Evolutionary conservation across 164 flowering plant species (phyloP).

Genomic region (Macadamia tetraphylla): DNA sequence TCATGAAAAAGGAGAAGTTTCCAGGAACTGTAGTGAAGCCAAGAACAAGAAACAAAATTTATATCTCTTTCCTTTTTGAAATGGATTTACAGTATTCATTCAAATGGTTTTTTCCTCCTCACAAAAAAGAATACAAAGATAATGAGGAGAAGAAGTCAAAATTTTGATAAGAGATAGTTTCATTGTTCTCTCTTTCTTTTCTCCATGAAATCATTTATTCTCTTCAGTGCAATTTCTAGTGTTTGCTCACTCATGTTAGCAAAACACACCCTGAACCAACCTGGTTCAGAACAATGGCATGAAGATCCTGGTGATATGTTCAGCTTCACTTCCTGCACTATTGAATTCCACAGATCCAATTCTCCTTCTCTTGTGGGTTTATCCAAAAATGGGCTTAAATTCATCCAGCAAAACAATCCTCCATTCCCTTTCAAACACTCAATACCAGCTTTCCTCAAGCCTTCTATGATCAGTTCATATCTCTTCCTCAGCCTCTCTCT

Average conservation of each 20-base stretch:
- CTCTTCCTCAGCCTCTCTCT: conserved; percentile 13
- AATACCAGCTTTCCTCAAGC: conserved; percentile 14
- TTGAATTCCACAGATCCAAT: conserved; percentile 9
- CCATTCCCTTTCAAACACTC: conserved; percentile 16
- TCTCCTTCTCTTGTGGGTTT: conserved; percentile 15
- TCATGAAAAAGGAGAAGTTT: no score
- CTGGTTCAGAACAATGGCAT: conserved; percentile 1
- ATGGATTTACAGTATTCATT: background rate
- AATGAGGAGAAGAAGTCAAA: background rate
- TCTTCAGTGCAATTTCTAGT: conserved; percentile 18
- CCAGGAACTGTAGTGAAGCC: no score
- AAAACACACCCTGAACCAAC: conserved; percentile 15
- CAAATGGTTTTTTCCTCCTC: background rate
- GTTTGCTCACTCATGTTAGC: conserved; percentile 26
- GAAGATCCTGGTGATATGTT: background rate
- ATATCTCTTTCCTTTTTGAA: no score
- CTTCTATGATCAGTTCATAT: conserved; percentile 10
- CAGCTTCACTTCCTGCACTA: background rate
- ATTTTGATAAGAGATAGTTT: background rate
- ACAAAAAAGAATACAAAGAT: background rate
- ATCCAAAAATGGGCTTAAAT: conserved; percentile 12
- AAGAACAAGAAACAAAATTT: no score
- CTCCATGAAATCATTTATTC: conserved; percentile 23
- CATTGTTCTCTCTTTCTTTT: background rate
- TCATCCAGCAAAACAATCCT: conserved; percentile 19